These are phyloP conservation scores for Chernovozyma sophiae-reginae DNA, from an alignment of 1,139 yeast genomes.

Conservation along the genomic window DNA sequence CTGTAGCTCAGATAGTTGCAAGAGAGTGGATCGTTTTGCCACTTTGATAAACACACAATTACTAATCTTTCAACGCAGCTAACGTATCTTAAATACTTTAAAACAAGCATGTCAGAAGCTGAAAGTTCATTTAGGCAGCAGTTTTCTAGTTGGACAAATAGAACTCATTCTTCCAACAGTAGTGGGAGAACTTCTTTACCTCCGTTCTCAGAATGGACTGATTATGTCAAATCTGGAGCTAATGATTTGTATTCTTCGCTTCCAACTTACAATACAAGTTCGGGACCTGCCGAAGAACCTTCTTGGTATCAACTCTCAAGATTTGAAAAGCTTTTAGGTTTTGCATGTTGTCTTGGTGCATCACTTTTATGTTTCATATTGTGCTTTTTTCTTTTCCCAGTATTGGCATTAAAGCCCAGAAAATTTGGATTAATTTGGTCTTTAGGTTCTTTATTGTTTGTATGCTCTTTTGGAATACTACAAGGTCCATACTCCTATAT, in stretches of 20 bases:
- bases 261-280: constrained; percentile 30
- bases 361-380: constrained; percentile 75
- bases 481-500: constrained; percentile 87
- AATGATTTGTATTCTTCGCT: constrained; percentile 38
- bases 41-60: too few relatives aligned
- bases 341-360: constrained; percentile 71
- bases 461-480: constrained; percentile 81
- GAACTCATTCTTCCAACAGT: constrained; percentile 13
- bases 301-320: constrained; percentile 62
- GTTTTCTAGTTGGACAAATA: constrained; percentile 37
- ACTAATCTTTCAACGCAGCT: too few relatives aligned
- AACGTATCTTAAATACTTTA: too few relatives aligned
- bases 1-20: too few relatives aligned
- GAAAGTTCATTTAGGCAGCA: constrained; percentile 42
- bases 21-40: too few relatives aligned
- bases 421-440: constrained; percentile 92
- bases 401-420: constrained; percentile 82
- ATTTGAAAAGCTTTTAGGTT: constrained; percentile 76
- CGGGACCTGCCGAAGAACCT: constrained; percentile 34
- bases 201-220: constrained; percentile 42
- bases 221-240: constrained; percentile 41
- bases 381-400: constrained; percentile 83
- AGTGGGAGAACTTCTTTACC: constrained; percentile 15
- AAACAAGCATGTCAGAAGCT: too few relatives aligned
- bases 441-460: constrained; percentile 81